Percentiles rank a stretch among this genome's conserved stretches.
These are phyloP conservation scores for Rasamsonia emersonii DNA, from an alignment of 2,329 filamentous ascomycete species.

Conservation along the genomic window DNA sequence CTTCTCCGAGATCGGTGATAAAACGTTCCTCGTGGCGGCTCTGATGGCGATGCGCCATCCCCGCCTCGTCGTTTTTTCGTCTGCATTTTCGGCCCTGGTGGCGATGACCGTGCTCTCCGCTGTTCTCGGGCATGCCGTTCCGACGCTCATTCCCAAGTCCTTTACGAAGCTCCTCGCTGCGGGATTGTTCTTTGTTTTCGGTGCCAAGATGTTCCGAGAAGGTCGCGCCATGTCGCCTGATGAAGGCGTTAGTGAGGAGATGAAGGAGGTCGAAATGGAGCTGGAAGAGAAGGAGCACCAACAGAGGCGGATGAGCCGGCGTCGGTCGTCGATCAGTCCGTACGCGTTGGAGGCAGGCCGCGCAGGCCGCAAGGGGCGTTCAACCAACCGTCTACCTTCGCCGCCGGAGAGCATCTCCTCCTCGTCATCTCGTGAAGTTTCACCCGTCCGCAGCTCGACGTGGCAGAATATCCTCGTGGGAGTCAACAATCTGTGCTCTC, in stretches of 20 bases:
- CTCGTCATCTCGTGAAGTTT: constrained; percentile 58
- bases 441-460: constrained; percentile 37
- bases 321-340: constrained; percentile 61
- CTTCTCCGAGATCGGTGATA: constrained; percentile 94
- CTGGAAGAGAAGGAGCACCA: constrained; percentile 85
- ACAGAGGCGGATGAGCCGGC: constrained; percentile 56
- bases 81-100: constrained; percentile 83
- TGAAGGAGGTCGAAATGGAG: constrained; percentile 94
- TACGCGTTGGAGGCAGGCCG: constrained; percentile 76
- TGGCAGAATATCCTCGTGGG: constrained; percentile 49
- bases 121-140: constrained; percentile 83
- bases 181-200: constrained; percentile 80
- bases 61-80: constrained; percentile 83
- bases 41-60: constrained; percentile 99
- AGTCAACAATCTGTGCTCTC: constrained; percentile 73
- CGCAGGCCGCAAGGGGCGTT: constrained; percentile 59
- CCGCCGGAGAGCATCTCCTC: constrained; percentile 71
- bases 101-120: constrained; percentile 95
- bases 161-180: constrained; percentile 83
- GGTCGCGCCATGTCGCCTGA: constrained; percentile 81
- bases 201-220: constrained; percentile 72
- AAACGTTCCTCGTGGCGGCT: constrained; percentile 93
- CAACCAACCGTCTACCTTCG: constrained; percentile 68
- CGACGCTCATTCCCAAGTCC: constrained; percentile 79
- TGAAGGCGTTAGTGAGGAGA: constrained; percentile 90